phyloP scores from a whole-genome alignment of 2,329 filamentous ascomycete species.

The Aspergillus sp. region DNA sequence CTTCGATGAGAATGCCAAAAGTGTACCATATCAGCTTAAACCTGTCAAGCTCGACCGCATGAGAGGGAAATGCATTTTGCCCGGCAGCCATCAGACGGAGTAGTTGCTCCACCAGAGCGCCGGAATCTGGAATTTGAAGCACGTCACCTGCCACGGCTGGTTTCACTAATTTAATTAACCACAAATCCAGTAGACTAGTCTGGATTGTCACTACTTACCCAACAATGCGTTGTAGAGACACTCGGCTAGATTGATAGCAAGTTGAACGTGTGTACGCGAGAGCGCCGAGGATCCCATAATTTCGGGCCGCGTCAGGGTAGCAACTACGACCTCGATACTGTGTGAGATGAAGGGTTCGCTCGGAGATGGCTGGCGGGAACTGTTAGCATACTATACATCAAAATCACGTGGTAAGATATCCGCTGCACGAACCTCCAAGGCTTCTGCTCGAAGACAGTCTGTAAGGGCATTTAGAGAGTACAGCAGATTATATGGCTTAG shows the following conservation, averaged over 20 bases:
- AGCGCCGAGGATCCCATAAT: conserved; percentile 54
- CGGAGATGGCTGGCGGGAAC: conserved; percentile 33
- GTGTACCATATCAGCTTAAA: conserved; percentile 48
- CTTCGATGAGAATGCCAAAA: conserved; percentile 55
- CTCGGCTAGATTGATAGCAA: conserved; percentile 61
- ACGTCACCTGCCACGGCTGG: conserved; percentile 31
- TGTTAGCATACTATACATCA: conserved; percentile 17
- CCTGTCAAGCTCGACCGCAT: conserved; percentile 25
- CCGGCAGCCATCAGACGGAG: conserved; percentile 41
- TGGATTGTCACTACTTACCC: conserved; percentile 45
- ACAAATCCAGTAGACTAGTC: background rate
- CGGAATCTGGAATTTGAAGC: conserved; percentile 40
- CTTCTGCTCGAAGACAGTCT: conserved; percentile 61
- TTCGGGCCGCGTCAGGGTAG: conserved; percentile 63
- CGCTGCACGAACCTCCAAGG: conserved; percentile 35
- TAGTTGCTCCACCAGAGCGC: conserved; percentile 40
- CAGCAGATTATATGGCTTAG: conserved; percentile 72
- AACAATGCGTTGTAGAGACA: conserved; percentile 60
- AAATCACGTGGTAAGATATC: background rate
- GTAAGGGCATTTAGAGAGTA: conserved; percentile 73
- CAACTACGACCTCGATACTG: conserved; percentile 60
- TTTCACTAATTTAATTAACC: conserved; percentile 28
- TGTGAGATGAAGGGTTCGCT: conserved; percentile 46
- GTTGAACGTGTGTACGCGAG: conserved; percentile 52
- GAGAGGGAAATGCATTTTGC: conserved; percentile 21